Evolutionary conservation across 1,284 basidiomycete species (phyloP).

Genomic region (Sporisorium iseilematis-ciliati): DNA sequence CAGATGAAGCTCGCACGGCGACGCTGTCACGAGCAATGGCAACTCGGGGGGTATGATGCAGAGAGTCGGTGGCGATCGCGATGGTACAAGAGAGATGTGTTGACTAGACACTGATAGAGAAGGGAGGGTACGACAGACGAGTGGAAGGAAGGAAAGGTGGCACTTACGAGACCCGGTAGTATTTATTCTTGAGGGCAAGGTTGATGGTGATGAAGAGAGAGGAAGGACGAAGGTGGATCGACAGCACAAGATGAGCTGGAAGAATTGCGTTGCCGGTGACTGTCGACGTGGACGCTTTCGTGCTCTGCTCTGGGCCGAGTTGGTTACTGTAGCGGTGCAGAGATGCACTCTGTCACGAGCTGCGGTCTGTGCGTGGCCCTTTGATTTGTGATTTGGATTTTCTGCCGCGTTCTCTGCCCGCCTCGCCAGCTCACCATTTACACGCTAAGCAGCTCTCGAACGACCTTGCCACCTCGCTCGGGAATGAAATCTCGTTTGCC

Average conservation of each 20-base stretch:
- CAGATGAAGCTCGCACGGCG: slow-evolving; percentile 13
- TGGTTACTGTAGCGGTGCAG: too few relatives aligned
- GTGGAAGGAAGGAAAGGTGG: not conserved
- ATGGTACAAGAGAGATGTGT: not conserved
- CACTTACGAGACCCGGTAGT: slow-evolving; percentile 42
- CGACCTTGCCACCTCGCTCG: not conserved
- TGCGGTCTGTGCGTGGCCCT: slow-evolving; percentile 29
- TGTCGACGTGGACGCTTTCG: slow-evolving; percentile 38
- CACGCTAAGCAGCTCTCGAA: slow-evolving; percentile 2
- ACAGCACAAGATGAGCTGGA: slow-evolving; percentile 38
- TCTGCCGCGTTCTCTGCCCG: slow-evolving; percentile 31
- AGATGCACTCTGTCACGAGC: not conserved
- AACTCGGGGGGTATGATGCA: slow-evolving; percentile 13
- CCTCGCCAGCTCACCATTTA: slow-evolving; percentile 10
- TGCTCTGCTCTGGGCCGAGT: too few relatives aligned
- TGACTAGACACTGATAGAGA: not conserved
- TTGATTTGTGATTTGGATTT: slow-evolving; percentile 10
- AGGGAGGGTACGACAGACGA: not conserved
- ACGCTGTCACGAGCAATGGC: slow-evolving; percentile 2
- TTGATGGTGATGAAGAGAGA: slow-evolving; percentile 28
- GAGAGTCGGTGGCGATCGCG: slow-evolving; percentile 5
- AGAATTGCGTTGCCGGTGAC: slow-evolving; percentile 24
- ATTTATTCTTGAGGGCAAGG: slow-evolving; percentile 42
- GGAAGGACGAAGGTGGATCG: slow-evolving; percentile 2
- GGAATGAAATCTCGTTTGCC: not conserved